Evolutionary conservation across 1,284 basidiomycete species (phyloP), one percentile per base, ranked within the genome.

Genomic region (Apiotrichum mycotoxinovorans): DNA sequence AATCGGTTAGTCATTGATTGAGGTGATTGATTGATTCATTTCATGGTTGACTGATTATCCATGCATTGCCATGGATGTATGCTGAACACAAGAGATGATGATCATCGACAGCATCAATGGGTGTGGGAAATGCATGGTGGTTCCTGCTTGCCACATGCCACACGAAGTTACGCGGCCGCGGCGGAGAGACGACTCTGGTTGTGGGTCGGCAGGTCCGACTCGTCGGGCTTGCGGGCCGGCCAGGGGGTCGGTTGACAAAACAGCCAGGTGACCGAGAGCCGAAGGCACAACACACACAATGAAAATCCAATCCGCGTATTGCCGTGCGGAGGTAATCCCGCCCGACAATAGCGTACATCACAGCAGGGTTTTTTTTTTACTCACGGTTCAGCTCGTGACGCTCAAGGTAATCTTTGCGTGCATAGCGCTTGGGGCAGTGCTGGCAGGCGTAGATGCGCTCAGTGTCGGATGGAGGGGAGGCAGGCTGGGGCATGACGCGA

Each of bases 361-460:
- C 23, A 22, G 43, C 25, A 23, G n/a, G n/a, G n/a, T n/a, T n/a
- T n/a, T n/a, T n/a, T n/a, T n/a, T n/a, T n/a, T 30, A 63, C 62
- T 60, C 49, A 63, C 62, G 62, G 47, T 63, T 63, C 26, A 63
- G 56, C 48, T 60, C 58, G 26, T 63, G 62, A 12, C 62, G 58
- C 48, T 63, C 62, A 15, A 63, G 56, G 48, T 63, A 63, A 58
- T 63, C 62, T 20, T 60, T 57, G 51, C 62, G 62, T 1, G 55
- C 54, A 35, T 63, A 63, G 26, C 58, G 56, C 53, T 63, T 63
- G 15, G 55, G 53, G 30, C 62, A 63, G 46, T 58, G 56, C 22
- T 45, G 23, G 51, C 62, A 63, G 33, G 44, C 58, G n/a, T 56
- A 63, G 44, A 60, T 56, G 41, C 57, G 57, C 42, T 57, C 57